These are phyloP conservation scores for Delitschia confertaspora DNA, from an alignment of 495 filamentous ascomycete genomes.

Conservation along the genomic window DNA sequence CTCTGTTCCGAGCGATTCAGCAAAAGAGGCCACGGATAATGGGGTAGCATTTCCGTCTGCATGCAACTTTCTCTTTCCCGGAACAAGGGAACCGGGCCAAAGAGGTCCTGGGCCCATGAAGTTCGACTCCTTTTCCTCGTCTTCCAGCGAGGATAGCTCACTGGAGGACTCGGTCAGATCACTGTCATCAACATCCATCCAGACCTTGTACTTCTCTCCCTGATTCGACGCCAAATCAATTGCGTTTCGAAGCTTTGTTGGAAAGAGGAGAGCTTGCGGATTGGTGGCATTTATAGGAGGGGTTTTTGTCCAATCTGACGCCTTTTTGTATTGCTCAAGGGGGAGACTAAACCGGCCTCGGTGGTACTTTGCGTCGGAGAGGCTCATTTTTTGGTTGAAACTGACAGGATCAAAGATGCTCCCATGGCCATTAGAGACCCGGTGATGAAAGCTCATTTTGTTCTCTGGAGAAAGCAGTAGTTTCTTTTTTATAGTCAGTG, in stretches of 20 bases:
- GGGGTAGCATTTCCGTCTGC: slow-evolving; percentile 26
- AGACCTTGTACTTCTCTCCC: neutral
- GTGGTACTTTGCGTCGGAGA: slow-evolving; percentile 45
- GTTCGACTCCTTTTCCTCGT: slow-evolving; percentile 6
- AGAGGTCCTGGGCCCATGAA: slow-evolving; percentile 3
- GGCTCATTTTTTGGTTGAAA: slow-evolving; percentile 40
- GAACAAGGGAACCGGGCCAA: slow-evolving; percentile 3
- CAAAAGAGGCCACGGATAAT: slow-evolving; percentile 19
- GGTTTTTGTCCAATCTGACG: neutral
- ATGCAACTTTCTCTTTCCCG: slow-evolving; percentile 19
- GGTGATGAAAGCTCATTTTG: slow-evolving; percentile 10
- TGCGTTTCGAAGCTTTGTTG: slow-evolving; percentile 16
- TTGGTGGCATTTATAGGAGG: slow-evolving; percentile 1
- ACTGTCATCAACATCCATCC: slow-evolving; percentile 1
- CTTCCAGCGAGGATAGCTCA: slow-evolving; percentile 6
- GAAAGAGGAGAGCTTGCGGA: slow-evolving; percentile 7
- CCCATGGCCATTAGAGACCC: slow-evolving; percentile 11
- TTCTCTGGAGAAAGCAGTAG: slow-evolving; percentile 34
- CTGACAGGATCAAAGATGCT: slow-evolving; percentile 43
- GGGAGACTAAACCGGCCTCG: slow-evolving; percentile 44
- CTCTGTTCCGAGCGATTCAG: slow-evolving; percentile 16
- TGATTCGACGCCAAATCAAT: slow-evolving; percentile 8
- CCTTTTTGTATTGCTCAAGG: neutral
- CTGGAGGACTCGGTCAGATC: slow-evolving; percentile 17
- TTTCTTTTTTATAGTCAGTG: slow-evolving; percentile 43